phyloP scores from a whole-genome alignment of 1,284 basidiomycete genomes.

The Leccinum pachyderme region DNA sequence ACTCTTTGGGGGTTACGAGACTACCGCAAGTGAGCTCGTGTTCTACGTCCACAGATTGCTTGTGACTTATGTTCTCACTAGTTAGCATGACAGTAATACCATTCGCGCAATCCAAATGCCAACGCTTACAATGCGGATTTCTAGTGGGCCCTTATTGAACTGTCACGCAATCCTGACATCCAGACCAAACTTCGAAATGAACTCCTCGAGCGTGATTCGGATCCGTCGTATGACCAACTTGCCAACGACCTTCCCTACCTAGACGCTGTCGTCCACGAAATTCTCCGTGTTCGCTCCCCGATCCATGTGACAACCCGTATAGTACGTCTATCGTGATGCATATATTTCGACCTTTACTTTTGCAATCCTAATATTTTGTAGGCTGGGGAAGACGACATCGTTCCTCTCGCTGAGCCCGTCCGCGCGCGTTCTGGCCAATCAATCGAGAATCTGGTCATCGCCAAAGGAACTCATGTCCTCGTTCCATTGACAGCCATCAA shows the following conservation, averaged over 20 bases:
- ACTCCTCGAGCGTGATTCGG: not conserved
- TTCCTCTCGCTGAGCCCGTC: not conserved
- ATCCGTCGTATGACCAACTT: not conserved
- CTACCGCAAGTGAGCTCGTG: not conserved
- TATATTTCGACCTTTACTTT: not conserved
- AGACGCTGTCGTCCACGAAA: not conserved
- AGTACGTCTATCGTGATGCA: not conserved
- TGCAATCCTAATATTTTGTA: not conserved
- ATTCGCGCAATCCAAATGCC: too few relatives aligned
- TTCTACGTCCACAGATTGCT: too few relatives aligned
- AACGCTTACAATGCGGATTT: not conserved
- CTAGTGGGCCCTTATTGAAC: not conserved
- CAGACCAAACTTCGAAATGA: not conserved
- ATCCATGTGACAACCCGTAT: not conserved
- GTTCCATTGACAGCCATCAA: not conserved
- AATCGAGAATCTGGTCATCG: not conserved
- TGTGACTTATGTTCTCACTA: not conserved
- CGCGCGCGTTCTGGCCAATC: not conserved
- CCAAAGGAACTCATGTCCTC: not conserved
- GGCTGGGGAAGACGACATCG: not conserved
- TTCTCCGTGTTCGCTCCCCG: not conserved
- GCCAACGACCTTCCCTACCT: not conserved
- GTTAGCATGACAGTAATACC: not conserved
- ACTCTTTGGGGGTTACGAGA: not conserved
- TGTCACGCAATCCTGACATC: not conserved